A percentile compares a stretch with the other conserved stretches of the same genome.
Evolutionary conservation across 768 basidiomycete genomes (phyloP).

Genomic region (Trametes cubensis): DNA sequence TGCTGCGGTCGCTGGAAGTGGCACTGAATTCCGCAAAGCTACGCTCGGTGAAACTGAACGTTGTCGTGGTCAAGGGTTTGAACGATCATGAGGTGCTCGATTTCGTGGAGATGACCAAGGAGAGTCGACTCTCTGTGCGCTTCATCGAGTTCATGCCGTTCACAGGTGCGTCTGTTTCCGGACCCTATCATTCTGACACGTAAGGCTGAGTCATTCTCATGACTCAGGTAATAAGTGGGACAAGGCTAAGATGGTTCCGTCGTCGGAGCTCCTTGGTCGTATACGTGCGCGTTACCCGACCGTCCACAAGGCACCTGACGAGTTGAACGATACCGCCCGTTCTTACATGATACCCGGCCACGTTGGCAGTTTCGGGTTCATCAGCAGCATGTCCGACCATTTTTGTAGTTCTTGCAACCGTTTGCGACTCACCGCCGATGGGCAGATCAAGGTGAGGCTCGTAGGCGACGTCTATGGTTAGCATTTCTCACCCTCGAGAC

Average conservation of each 20-base stretch:
- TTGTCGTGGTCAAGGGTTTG: conserved; percentile 78
- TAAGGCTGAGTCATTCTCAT: conserved; percentile 5
- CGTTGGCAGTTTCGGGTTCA: conserved; percentile 78
- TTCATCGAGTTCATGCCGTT: conserved; percentile 98
- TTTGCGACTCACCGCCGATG: conserved; percentile 85
- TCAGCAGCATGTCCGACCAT: conserved; percentile 93
- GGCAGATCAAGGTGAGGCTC: conserved; percentile 74
- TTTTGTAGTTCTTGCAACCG: conserved; percentile 87
- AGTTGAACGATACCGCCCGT: conserved; percentile 79
- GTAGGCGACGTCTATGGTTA: background rate
- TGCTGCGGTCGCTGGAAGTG: conserved; percentile 63
- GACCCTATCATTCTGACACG: conserved; percentile 6
- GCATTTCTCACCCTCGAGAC: background rate
- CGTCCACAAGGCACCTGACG: conserved; percentile 62
- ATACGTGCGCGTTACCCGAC: conserved; percentile 53
- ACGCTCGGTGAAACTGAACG: conserved; percentile 76
- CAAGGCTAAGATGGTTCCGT: conserved; percentile 79
- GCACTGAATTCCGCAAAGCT: conserved; percentile 59
- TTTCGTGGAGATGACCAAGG: conserved; percentile 76
- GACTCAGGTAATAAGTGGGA: conserved; percentile 82
- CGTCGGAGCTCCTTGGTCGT: conserved; percentile 57
- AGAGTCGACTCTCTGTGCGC: conserved; percentile 66
- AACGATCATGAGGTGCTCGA: conserved; percentile 81
- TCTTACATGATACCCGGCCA: conserved; percentile 76
- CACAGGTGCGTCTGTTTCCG: conserved; percentile 47